These are phyloP conservation scores for Cladosporium sp. DNA, from an alignment of 2,329 filamentous ascomycete species.

Conservation along the genomic window DNA sequence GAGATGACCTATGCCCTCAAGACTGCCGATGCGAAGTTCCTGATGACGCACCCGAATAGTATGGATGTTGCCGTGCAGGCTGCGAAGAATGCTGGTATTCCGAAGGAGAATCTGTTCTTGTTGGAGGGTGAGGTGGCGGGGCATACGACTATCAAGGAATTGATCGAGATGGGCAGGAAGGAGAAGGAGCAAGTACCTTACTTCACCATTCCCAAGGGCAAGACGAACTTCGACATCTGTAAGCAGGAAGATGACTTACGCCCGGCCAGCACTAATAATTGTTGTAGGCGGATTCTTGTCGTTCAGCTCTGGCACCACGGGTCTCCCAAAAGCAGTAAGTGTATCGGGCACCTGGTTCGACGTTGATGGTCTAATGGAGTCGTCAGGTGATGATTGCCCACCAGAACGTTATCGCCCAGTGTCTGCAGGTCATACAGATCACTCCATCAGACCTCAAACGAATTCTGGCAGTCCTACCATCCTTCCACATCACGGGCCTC, in stretches of 20 bases:
- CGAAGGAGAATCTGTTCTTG: conserved; percentile 56
- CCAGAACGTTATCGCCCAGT: conserved; percentile 61
- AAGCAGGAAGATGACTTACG: background rate
- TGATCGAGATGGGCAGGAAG: conserved; percentile 48
- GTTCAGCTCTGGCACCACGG: conserved; percentile 54
- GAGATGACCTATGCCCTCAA: conserved; percentile 68
- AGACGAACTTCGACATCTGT: conserved; percentile 60
- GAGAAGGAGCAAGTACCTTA: conserved; percentile 48
- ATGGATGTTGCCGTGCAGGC: conserved; percentile 58
- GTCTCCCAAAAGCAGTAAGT: conserved; percentile 51
- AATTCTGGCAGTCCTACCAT: conserved; percentile 60
- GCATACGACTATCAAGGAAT: conserved; percentile 51
- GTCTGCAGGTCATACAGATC: conserved; percentile 59
- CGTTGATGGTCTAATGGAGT: background rate
- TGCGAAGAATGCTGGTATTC: conserved; percentile 57
- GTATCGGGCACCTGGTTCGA: background rate
- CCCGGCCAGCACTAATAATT: background rate
- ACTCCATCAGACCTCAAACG: conserved; percentile 53
- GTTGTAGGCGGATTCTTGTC: conserved; percentile 47
- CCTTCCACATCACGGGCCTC: conserved; percentile 66
- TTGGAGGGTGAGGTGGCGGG: conserved; percentile 57
- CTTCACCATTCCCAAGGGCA: conserved; percentile 54
- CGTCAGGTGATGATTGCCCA: conserved; percentile 55
- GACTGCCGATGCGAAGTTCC: conserved; percentile 58
- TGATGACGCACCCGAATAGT: conserved; percentile 59